Evolutionary conservation across 2,329 filamentous ascomycete genomes (phyloP), one percentile per base, ranked within the genome.

Genomic region (Davidsoniella australis): DNA sequence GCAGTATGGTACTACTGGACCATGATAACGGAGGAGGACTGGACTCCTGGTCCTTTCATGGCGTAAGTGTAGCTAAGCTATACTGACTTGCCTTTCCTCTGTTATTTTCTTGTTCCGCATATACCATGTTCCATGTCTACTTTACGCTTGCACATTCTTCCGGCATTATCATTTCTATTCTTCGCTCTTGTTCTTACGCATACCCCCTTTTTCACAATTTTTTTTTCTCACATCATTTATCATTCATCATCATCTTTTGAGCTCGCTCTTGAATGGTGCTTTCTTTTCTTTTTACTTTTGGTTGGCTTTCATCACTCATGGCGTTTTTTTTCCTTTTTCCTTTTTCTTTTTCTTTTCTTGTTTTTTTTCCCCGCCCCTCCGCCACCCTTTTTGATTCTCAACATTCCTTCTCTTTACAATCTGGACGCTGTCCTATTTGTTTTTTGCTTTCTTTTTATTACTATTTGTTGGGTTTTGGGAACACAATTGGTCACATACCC

Each of bases 11-110:
- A 85, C 51, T 98, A 98, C 71, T 98, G 91, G 91, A 94, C 87
- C 43, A 95, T 87, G 67, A 98, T 98, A 59, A 98, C 91, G 14
- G 91, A 98, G 66, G 91, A 98, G 60, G 89, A 95, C 68, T 98
- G 91, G 91, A 86, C 88, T 16, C 73, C 74, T 64, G 67, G 70
- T 33, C 64, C 63, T 8, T 62, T 63, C 49, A 61, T 57, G 42
- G 57, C 64, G 47, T 73, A 73, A 55, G 64, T 52, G 39, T 58
- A 56, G 48, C 29, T 16, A 26, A n/a, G 48, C 37, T 23, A 24
- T 9, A 42, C 26, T 39, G 23, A 18, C 1, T 23, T 36, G 9
- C 4, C 23, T 24, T 14, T 7, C 38, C 10, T 37, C 10, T 38
- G 37, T 37, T 47, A 16, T 37, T 38, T 43, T 42, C 17, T 47